Percentiles rank a stretch among this genome's conserved stretches.
phyloP scores from a whole-genome alignment of 2,329 filamentous ascomycete genomes.

The Colletotrichum echinochloae region DNA sequence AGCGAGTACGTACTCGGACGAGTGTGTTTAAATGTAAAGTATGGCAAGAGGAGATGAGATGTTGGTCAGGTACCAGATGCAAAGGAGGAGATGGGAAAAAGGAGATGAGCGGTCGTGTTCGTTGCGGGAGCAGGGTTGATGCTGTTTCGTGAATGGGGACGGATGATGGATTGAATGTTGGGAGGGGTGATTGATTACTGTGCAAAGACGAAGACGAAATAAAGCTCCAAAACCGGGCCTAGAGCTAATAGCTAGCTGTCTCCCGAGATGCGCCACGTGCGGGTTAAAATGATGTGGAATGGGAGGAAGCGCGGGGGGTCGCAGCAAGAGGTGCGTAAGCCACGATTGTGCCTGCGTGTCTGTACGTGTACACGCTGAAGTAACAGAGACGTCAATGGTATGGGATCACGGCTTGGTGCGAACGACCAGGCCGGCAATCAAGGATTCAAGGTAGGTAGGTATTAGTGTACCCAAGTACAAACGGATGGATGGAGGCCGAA shows the following conservation, averaged over 20 bases:
- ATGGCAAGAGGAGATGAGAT: background rate
- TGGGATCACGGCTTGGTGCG: background rate
- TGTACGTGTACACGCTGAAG: background rate
- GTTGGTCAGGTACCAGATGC: conserved; percentile 12
- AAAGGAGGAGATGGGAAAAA: conserved; percentile 5
- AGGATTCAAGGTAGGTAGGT: no score
- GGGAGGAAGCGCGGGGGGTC: conserved; percentile 2
- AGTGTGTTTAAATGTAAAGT: background rate
- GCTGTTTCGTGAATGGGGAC: conserved; percentile 12
- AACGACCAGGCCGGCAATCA: background rate
- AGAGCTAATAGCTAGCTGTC: no score
- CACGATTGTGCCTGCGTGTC: background rate
- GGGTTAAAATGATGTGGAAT: conserved; percentile 13
- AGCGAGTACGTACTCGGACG: background rate
- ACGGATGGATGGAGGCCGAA: background rate
- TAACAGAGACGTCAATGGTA: conserved; percentile 9
- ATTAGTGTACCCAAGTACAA: no score
- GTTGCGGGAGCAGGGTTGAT: conserved; percentile 33
- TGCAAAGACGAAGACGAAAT: conserved; percentile 22
- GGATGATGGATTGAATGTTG: conserved; percentile 10
- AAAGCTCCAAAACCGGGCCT: background rate
- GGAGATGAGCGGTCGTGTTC: conserved; percentile 1
- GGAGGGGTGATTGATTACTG: conserved; percentile 9
- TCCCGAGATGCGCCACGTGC: conserved; percentile 10
- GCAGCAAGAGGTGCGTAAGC: background rate